Evolutionary conservation across 1,284 basidiomycete genomes (phyloP), one percentile per base, ranked within the genome.

Genomic region (Ustilago hordei): DNA sequence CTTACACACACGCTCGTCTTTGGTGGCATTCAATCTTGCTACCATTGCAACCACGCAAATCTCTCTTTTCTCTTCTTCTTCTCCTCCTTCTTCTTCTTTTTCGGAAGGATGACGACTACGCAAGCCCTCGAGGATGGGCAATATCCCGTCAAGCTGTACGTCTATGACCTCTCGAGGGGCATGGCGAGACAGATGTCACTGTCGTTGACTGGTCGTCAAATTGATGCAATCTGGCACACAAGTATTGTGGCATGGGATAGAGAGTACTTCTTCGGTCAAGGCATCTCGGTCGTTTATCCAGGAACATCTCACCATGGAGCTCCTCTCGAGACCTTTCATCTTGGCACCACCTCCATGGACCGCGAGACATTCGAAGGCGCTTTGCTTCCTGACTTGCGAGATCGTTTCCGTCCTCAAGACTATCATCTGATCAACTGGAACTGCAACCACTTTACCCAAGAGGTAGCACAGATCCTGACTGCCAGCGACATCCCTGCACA

Each of bases 181-280:
- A 89, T 95, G 80, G 94, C 93, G 3, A 89, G 89, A 67, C 89
- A 91, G 69, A 87, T 95, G 60, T 94, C 93, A 9, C 86, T 89
- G 48, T 91, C 92, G 82, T 88, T 96, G 57, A 93, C 92, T 0
- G 95, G 95, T 3, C 90, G 90, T 60, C 75, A 79, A 15, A 74
- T 85, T 45, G 69, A 78, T 31, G 69, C 59, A 9, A 69, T 78
- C 67, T 86, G 85, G 85, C 93, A 97, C 87, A 95, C 95, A 0
- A 93, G 92, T 28, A 90, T 97, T 35, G 94, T 97, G 52, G 92
- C 92, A 0, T 95, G 91, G 86, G 91, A 91, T 3, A 91, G 91
- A 79, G 95, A 97, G 84, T 88, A 93, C 55, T 95, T 93, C 82
- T 97, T 95, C 84, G 95, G 95, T 1, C 93, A 91, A 81, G 95